Conservation (phyloP, 495 filamentous ascomycete species). For the Corynascus novoguineensis region DNA sequence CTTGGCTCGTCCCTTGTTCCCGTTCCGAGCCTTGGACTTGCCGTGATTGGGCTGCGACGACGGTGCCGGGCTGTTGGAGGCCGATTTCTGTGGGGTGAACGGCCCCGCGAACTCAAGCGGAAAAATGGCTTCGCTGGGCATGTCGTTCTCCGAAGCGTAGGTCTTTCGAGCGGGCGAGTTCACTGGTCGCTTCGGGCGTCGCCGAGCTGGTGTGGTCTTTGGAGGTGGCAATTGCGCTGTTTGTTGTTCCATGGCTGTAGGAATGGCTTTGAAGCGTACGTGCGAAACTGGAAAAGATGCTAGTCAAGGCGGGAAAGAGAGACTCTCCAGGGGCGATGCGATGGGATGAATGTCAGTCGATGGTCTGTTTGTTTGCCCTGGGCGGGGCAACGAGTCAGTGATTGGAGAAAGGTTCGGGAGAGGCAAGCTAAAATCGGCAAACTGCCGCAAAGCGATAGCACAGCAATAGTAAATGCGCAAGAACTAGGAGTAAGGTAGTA, state of each 20-base stretch:
- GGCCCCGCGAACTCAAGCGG: slow-evolving; percentile 28
- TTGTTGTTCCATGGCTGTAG: slow-evolving; percentile 26
- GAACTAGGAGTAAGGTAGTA: slow-evolving; percentile 15
- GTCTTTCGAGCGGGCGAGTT: slow-evolving; percentile 35
- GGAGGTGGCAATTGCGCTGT: slow-evolving; percentile 18
- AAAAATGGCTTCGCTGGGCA: slow-evolving; percentile 24
- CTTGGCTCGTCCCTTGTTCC: slow-evolving; percentile 29
- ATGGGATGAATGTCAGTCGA: slow-evolving; percentile 10
- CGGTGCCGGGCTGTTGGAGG: slow-evolving; percentile 22
- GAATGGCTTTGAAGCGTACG: not conserved
- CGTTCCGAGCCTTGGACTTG: slow-evolving; percentile 30
- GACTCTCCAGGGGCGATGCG: slow-evolving; percentile 11
- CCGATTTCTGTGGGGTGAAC: slow-evolving; percentile 35
- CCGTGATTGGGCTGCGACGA: slow-evolving; percentile 20
- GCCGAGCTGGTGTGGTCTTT: slow-evolving; percentile 38
- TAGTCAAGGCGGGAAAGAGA: slow-evolving; percentile 6
- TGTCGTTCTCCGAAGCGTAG: slow-evolving; percentile 48
- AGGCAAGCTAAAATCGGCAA: slow-evolving; percentile 6
- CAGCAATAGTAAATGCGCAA: not conserved
- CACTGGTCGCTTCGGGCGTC: slow-evolving; percentile 34
- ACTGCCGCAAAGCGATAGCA: not conserved
- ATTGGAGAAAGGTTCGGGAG: not conserved
- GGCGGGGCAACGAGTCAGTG: slow-evolving; percentile 7
- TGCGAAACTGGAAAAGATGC: not conserved
- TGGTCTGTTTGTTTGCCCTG: slow-evolving; percentile 10